A percentile compares a stretch with the other conserved stretches of the same genome.
phyloP scores from a whole-genome alignment of 345 rosid genomes.

The Brassica incana region DNA sequence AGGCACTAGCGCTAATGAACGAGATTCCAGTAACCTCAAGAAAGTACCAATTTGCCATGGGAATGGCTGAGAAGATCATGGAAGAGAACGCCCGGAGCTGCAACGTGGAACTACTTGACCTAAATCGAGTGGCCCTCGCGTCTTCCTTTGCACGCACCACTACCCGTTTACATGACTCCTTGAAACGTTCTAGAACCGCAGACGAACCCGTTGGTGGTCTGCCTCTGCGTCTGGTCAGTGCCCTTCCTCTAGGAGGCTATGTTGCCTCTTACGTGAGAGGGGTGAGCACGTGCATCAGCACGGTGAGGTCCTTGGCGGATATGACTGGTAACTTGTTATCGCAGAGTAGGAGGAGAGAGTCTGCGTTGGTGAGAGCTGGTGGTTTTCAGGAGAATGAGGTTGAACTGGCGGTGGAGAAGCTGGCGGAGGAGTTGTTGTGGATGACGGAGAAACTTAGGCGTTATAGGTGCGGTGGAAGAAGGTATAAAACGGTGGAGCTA shows the following conservation, averaged over 20 bases:
- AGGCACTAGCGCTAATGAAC: conserved; percentile 59
- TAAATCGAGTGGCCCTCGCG: conserved; percentile 59
- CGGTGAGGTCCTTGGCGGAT: conserved; percentile 42
- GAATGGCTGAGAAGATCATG: conserved; percentile 79
- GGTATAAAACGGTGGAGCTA: conserved; percentile 72
- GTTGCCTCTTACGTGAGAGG: conserved; percentile 53
- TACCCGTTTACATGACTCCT: conserved; percentile 47
- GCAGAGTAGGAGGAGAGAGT: conserved; percentile 25
- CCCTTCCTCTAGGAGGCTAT: conserved; percentile 59
- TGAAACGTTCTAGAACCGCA: conserved; percentile 34
- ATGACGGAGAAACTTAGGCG: conserved; percentile 54
- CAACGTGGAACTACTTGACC: conserved; percentile 50
- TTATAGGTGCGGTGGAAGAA: conserved; percentile 57
- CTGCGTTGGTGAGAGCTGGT: neutral
- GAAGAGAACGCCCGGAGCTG: conserved; percentile 60
- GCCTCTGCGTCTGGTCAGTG: conserved; percentile 45
- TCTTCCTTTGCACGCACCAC: conserved; percentile 60
- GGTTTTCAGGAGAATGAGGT: conserved; percentile 36
- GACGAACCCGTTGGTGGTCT: conserved; percentile 34
- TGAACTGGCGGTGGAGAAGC: conserved; percentile 61
- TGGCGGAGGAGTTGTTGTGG: conserved; percentile 75
- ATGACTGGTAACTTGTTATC: conserved; percentile 33
- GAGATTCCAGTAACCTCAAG: conserved; percentile 69
- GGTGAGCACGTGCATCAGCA: conserved; percentile 38
- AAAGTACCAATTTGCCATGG: conserved; percentile 71